A percentile compares a stretch with the other conserved stretches of the same genome.
Evolutionary conservation across 208 protist genomes (phyloP).

Genomic region (Kentomonas sorsogonicus): DNA sequence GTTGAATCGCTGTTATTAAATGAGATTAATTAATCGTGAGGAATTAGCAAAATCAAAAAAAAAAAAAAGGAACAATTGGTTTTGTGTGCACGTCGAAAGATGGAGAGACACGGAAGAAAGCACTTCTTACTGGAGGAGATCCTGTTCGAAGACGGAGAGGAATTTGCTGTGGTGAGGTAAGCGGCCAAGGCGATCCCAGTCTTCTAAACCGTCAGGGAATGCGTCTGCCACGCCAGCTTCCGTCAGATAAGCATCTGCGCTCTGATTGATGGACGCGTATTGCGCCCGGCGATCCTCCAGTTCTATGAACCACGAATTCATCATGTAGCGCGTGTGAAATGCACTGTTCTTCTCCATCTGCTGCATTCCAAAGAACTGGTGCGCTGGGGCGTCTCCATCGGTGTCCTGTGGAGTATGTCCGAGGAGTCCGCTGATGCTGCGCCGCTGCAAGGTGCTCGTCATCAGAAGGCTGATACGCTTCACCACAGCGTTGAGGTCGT

Average conservation of each 20-base stretch:
- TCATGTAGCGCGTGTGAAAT: too few relatives aligned
- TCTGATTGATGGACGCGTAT: too few relatives aligned
- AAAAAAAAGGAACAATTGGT: conserved; percentile 10
- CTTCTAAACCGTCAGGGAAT: too few relatives aligned
- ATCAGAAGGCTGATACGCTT: conserved; percentile 60
- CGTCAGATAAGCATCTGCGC: too few relatives aligned
- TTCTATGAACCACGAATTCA: too few relatives aligned
- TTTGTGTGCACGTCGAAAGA: neutral
- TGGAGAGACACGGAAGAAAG: neutral
- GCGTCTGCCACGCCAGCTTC: too few relatives aligned
- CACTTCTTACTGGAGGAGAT: too few relatives aligned
- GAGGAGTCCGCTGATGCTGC: conserved; percentile 41
- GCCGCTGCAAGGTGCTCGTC: conserved; percentile 47
- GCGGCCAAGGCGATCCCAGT: too few relatives aligned
- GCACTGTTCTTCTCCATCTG: neutral
- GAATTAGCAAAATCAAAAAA: conserved; percentile 8
- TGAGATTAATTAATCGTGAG: neutral
- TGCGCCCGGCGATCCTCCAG: too few relatives aligned
- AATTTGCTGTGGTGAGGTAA: conserved; percentile 1
- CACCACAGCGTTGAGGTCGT: conserved; percentile 34
- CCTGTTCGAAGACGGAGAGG: too few relatives aligned
- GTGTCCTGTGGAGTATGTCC: too few relatives aligned
- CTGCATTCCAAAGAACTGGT: conserved; percentile 32
- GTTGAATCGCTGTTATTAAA: neutral
- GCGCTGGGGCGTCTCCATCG: conserved; percentile 5